Evolutionary conservation across 176 grass and related monocot species (phyloP).

Genomic region (Carex pumila): DNA sequence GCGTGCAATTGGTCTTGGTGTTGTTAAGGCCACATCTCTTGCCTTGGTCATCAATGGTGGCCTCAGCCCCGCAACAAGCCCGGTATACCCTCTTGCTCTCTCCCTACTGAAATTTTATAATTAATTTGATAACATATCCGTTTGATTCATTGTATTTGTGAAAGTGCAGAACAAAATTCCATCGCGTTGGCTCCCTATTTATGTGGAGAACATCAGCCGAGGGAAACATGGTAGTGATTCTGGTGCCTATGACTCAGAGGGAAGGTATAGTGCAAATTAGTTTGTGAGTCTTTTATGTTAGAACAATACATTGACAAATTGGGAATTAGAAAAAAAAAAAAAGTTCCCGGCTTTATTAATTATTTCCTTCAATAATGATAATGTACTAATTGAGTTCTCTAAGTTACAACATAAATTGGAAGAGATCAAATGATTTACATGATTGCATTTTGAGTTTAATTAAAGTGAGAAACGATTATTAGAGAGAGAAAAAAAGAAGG

Average conservation of each 20-base stretch:
- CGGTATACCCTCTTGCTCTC: conserved; percentile 5
- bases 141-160: too few species aligned
- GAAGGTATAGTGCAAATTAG: conserved; percentile 36
- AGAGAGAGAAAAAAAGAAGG: too few species aligned
- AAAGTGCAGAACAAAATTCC: conserved; percentile 25
- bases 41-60: conserved; percentile 41
- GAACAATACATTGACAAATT: not conserved
- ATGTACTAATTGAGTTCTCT: too few species aligned
- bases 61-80: conserved; percentile 27
- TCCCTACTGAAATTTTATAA: not conserved
- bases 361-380: too few species aligned
- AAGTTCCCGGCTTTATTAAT: too few species aligned
- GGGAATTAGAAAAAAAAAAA: too few species aligned
- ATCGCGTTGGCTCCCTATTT: conserved; percentile 32
- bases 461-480: too few species aligned
- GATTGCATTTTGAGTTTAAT: too few species aligned
- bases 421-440: too few species aligned
- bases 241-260: conserved; percentile 47
- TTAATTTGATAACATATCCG: not conserved
- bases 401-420: too few species aligned
- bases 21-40: not conserved
- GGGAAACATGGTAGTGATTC: conserved; percentile 68
- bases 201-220: conserved; percentile 53
- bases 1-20: conserved; percentile 32
- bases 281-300: not conserved